Percentiles rank a stretch among this genome's conserved stretches.
Conservation (phyloP, 768 basidiomycete species). For the Pulveroboletus frians region DNA sequence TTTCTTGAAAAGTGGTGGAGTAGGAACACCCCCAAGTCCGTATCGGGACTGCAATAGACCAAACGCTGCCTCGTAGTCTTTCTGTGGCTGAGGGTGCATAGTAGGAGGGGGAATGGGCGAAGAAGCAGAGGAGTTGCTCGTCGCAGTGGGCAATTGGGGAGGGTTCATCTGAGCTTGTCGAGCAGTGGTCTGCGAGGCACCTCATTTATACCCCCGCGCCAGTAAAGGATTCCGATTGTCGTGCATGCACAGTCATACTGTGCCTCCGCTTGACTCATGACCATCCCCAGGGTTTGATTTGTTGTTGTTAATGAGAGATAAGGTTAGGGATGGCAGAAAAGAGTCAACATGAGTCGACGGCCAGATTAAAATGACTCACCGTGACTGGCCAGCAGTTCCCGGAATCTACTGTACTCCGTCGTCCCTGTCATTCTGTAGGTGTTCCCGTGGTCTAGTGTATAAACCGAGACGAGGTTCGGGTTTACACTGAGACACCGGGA, state of each 20-base stretch:
- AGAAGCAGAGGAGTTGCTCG: neutral
- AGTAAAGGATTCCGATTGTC: neutral
- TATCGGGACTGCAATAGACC: constrained; percentile 19
- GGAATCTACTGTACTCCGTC: too few relatives aligned
- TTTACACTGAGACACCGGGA: neutral
- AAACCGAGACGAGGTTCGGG: too few relatives aligned
- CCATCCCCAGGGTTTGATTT: neutral
- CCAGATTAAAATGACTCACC: neutral
- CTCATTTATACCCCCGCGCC: constrained; percentile 3
- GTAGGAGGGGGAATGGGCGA: neutral
- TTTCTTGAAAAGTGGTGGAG: neutral
- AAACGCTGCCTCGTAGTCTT: constrained; percentile 24
- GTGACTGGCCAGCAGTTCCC: too few relatives aligned
- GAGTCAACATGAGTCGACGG: neutral
- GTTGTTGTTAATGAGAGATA: too few relatives aligned
- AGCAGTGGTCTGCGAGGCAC: neutral
- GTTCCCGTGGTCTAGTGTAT: too few relatives aligned
- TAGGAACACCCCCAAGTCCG: constrained; percentile 8
- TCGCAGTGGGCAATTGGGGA: neutral
- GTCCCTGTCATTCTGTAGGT: too few relatives aligned
- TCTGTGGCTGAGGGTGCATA: constrained; percentile 8
- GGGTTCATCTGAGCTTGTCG: neutral
- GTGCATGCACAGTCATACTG: neutral
- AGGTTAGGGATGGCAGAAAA: too few relatives aligned
- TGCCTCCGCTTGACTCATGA: constrained; percentile 3